Conservation (phyloP, 2,329 filamentous ascomycete genomes). For the Pseudonectria buxi region DNA sequence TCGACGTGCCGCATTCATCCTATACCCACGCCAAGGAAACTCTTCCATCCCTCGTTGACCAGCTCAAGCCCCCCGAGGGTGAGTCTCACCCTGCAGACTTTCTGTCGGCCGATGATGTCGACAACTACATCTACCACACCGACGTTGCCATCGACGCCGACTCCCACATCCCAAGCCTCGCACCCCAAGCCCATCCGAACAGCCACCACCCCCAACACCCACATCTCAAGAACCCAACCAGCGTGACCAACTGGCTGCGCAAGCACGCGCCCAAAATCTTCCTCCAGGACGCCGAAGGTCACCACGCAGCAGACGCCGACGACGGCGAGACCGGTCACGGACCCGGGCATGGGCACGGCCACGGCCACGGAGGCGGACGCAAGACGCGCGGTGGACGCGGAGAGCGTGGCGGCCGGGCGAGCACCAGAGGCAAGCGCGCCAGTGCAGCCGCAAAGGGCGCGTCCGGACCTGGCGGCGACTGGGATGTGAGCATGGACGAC, state of each 20-base stretch:
- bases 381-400: slow-evolving; percentile 30
- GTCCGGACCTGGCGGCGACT: slow-evolving; percentile 19
- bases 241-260: slow-evolving; percentile 92
- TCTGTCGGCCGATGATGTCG: slow-evolving; percentile 62
- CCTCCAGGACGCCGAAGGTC: slow-evolving; percentile 58
- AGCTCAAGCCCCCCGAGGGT: slow-evolving; percentile 43
- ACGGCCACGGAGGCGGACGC: slow-evolving; percentile 22
- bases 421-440: slow-evolving; percentile 32
- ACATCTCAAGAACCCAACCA: slow-evolving; percentile 66
- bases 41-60: slow-evolving; percentile 50
- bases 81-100: slow-evolving; percentile 57
- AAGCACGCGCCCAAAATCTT: slow-evolving; percentile 80
- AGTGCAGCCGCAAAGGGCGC: slow-evolving; percentile 16
- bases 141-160: slow-evolving; percentile 45
- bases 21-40: slow-evolving; percentile 53
- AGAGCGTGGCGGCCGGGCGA: slow-evolving; percentile 33
- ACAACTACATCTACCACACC: slow-evolving; percentile 64
- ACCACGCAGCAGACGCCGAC: slow-evolving; percentile 35
- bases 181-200: slow-evolving; percentile 39
- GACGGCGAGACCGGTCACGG: slow-evolving; percentile 24
- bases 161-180: slow-evolving; percentile 41
- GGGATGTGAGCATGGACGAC: slow-evolving; percentile 35
- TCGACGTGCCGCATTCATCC: slow-evolving; percentile 44
- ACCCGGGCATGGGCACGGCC: slow-evolving; percentile 12
- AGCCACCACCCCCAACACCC: slow-evolving; percentile 32